These are phyloP conservation scores for Raphanus hybrid DNA, from an alignment of 441 rosid genomes.

Conservation along the genomic window DNA sequence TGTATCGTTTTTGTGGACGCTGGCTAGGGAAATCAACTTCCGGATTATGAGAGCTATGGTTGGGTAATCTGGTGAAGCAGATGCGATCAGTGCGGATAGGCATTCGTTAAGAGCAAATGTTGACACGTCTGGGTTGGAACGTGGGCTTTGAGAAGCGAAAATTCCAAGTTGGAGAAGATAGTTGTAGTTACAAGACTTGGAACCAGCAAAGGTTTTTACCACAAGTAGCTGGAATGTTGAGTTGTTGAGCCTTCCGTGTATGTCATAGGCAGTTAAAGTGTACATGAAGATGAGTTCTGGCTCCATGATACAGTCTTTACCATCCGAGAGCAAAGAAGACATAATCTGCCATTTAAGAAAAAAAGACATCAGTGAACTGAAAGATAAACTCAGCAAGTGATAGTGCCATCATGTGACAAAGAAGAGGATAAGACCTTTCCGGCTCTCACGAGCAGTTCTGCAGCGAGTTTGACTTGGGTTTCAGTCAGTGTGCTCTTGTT, in stretches of 20 bases:
- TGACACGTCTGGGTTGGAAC: constrained; percentile 73
- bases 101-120: constrained; percentile 73
- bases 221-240: constrained; percentile 55
- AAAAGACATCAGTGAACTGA: constrained; percentile 24
- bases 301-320: constrained; percentile 47
- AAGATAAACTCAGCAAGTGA: constrained; percentile 17
- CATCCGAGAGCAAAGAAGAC: constrained; percentile 48
- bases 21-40: constrained; percentile 63
- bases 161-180: constrained; percentile 84
- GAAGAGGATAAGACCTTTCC: constrained; percentile 61
- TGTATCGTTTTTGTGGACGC: constrained; percentile 72
- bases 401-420: constrained; percentile 11
- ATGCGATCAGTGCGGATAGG: constrained; percentile 71
- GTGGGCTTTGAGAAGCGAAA: constrained; percentile 66
- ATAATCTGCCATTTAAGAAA: constrained; percentile 30
- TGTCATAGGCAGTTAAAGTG: constrained; percentile 69
- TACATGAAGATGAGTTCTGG: constrained; percentile 68
- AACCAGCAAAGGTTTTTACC: constrained; percentile 68
- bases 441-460: constrained; percentile 74
- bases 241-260: constrained; percentile 69
- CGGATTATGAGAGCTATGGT: constrained; percentile 72
- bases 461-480: constrained; percentile 67
- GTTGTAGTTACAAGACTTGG: constrained; percentile 70
- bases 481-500: constrained; percentile 56
- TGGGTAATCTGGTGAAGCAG: constrained; percentile 70